These are phyloP conservation scores for Cystofilobasidium ferigula DNA, from an alignment of 768 basidiomycete species.

Conservation along the genomic window DNA sequence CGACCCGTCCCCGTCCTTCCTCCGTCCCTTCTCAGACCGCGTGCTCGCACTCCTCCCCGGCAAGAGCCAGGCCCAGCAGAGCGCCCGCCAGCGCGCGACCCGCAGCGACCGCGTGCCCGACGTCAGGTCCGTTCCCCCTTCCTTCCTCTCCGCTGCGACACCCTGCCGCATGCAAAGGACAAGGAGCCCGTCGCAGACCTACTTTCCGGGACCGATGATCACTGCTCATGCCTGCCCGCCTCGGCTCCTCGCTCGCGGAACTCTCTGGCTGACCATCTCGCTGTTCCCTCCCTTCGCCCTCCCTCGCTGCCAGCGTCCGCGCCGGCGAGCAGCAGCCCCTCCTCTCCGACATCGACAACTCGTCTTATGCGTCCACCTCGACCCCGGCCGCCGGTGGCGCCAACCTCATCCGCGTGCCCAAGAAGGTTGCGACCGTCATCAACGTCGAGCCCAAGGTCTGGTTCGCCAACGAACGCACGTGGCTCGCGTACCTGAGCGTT, in stretches of 20 bases:
- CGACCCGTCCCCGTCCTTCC: constrained; percentile 8
- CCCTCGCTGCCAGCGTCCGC: not conserved
- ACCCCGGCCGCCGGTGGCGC: not conserved
- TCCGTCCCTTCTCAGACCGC: constrained; percentile 5
- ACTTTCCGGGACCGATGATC: too few species aligned
- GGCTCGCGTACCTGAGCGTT: constrained; percentile 84
- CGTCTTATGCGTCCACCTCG: not conserved
- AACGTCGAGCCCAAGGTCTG: constrained; percentile 91
- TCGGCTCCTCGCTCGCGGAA: not conserved
- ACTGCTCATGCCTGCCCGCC: too few species aligned
- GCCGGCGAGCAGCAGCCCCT: constrained; percentile 24
- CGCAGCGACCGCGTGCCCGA: constrained; percentile 10
- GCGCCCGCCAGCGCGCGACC: constrained; percentile 7
- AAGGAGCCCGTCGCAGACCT: too few species aligned
- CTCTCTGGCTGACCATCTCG: not conserved
- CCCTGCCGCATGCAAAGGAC: too few species aligned
- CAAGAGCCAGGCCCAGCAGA: not conserved
- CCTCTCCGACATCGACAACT: constrained; percentile 22
- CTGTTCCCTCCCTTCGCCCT: not conserved
- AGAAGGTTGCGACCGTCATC: constrained; percentile 56
- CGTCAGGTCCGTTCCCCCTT: not conserved
- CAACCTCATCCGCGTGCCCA: constrained; percentile 54
- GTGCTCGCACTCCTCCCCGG: constrained; percentile 21
- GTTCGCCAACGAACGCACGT: constrained; percentile 94
- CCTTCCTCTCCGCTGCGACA: not conserved